Evolutionary conservation across 2,329 filamentous ascomycete genomes (phyloP).

Genomic region (Cylindrodendrum hubeiense): DNA sequence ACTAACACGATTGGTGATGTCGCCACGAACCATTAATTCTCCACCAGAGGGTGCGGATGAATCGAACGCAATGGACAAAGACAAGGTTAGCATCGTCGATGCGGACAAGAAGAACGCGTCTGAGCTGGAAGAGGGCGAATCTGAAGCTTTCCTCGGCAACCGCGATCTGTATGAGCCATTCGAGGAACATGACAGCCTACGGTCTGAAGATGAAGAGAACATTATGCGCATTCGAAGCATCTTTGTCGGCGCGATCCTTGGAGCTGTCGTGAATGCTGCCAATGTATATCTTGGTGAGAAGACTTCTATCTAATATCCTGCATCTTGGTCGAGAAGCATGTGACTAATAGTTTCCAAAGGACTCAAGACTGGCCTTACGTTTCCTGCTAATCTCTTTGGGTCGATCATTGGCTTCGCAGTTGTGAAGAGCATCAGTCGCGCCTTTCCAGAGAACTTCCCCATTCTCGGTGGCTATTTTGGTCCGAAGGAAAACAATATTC

Average conservation of each 20-base stretch:
- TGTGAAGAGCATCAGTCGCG: slow-evolving; percentile 61
- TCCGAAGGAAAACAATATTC: slow-evolving; percentile 70
- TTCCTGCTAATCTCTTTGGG: background rate
- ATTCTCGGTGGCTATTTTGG: slow-evolving; percentile 64
- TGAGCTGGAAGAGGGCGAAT: too few species aligned
- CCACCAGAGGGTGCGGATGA: too few species aligned
- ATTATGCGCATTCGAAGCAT: slow-evolving; percentile 58
- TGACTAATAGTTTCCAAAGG: background rate
- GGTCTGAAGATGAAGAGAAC: background rate
- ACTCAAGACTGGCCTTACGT: background rate
- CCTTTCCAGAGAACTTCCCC: slow-evolving; percentile 59
- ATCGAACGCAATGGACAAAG: too few species aligned
- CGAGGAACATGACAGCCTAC: background rate
- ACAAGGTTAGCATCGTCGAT: too few species aligned
- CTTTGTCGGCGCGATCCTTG: slow-evolving; percentile 64
- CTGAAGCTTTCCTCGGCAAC: too few species aligned
- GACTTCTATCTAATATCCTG: slow-evolving; percentile 60
- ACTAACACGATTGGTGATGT: too few species aligned
- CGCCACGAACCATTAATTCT: too few species aligned
- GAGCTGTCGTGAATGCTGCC: slow-evolving; percentile 69
- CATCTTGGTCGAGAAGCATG: slow-evolving; percentile 30
- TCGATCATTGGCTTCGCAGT: background rate
- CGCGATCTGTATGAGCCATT: background rate
- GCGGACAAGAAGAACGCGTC: too few species aligned
- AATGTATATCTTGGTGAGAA: slow-evolving; percentile 69